phyloP scores from a whole-genome alignment of 2,329 filamentous ascomycete species.

The Helminthosporium solani region DNA sequence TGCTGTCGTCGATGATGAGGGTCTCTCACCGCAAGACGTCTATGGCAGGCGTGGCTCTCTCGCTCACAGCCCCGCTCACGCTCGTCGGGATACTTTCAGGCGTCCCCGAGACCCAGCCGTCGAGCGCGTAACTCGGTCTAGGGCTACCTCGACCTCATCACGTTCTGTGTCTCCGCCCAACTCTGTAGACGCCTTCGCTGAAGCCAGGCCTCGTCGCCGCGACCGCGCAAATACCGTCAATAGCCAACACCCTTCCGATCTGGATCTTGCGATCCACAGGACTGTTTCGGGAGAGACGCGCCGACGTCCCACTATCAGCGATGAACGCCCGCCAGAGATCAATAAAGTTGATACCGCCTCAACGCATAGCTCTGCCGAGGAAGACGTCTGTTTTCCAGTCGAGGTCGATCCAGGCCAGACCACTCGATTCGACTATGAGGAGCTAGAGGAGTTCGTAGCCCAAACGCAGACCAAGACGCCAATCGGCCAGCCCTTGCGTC shows the following conservation, averaged over 20 bases:
- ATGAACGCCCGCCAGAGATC: slow-evolving; percentile 58
- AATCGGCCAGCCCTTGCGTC: slow-evolving; percentile 45
- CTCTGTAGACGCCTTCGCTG: slow-evolving; percentile 95
- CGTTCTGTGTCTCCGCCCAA: slow-evolving; percentile 86
- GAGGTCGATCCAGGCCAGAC: slow-evolving; percentile 71
- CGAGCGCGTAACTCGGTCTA: slow-evolving; percentile 43
- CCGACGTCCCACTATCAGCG: slow-evolving; percentile 60
- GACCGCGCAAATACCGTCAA: slow-evolving; percentile 71
- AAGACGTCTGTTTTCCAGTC: slow-evolving; percentile 87
- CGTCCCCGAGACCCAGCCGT: slow-evolving; percentile 40
- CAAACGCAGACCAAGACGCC: slow-evolving; percentile 53
- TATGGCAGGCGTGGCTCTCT: slow-evolving; percentile 52
- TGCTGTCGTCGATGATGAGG: slow-evolving; percentile 75
- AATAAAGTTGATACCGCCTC: slow-evolving; percentile 63
- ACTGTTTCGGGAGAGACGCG: slow-evolving; percentile 69
- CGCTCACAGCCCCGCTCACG: slow-evolving; percentile 38
- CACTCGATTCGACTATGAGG: slow-evolving; percentile 86
- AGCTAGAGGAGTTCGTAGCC: slow-evolving; percentile 86
- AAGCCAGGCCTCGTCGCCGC: slow-evolving; percentile 68
- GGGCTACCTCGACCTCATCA: slow-evolving; percentile 55
- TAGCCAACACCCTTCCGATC: slow-evolving; percentile 53
- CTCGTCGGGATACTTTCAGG: slow-evolving; percentile 47
- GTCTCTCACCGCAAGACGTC: slow-evolving; percentile 46
- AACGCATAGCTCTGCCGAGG: slow-evolving; percentile 72
- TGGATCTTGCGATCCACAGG: slow-evolving; percentile 64